Evolutionary conservation across 306 rosid species (phyloP), one percentile per base, ranked within the genome.

Genomic region (Amphicarpaea edgeworthii): DNA sequence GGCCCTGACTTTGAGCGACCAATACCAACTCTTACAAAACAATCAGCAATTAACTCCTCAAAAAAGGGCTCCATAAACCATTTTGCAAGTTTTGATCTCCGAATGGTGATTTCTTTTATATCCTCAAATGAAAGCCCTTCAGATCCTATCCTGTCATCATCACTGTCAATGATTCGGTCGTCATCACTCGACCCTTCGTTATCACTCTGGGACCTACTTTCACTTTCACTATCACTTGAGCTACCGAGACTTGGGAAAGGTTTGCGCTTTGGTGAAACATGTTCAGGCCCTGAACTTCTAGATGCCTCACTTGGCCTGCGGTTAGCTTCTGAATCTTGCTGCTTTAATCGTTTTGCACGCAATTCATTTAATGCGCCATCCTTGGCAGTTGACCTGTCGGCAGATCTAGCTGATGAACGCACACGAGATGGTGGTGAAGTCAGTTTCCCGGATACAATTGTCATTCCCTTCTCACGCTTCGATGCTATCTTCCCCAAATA

Each of bases 61-160:
- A 95, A 95, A 84, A 95, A 95, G 6, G 99, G 99, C 77, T 95
- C 97, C 97, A 92, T 87, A 11, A 87, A 68, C 99, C 97, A 95
- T 73, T 92, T 95, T 24, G 88, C 91, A 75, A 95, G 97, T 67
- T 90, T 92, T 8, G 97, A 90, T 79, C 99, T 83, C 26, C 77
- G 84, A 78, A 95, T 90, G 21, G 99, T 92, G 73, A 95, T 87
- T 62, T 89, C 97, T 83, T 75, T 92, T 47, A 95, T 88, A 81
- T 95, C 97, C 20, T 90, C 90, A 72, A 89, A 92, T 14, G 90
- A 58, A 37, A 86, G 90, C 67, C 85, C 87, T 50, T 89, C 92
- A 15, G 84, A 78, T n/a, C 87, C 87, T 38, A 75, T 79, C 78
- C 86, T 80, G 50, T 92, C 99, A 21, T 95, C 97, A 80, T 90